These are phyloP conservation scores for Phaeotremella fagi DNA, from an alignment of 768 basidiomycete genomes.

Conservation along the genomic window DNA sequence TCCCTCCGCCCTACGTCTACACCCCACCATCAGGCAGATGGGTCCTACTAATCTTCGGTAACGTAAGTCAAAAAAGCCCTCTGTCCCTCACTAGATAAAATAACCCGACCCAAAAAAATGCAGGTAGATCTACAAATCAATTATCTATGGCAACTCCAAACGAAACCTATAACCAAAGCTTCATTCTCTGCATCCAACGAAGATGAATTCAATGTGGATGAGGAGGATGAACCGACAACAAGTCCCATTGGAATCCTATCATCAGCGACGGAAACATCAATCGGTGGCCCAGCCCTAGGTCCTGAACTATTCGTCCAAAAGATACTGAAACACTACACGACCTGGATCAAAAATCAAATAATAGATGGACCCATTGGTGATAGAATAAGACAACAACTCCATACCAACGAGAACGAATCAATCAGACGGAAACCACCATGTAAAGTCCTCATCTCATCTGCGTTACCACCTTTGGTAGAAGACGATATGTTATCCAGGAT, in stretches of 20 bases:
- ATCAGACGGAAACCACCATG: slow-evolving; percentile 10
- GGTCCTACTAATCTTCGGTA: slow-evolving; percentile 38
- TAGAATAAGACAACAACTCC: background rate
- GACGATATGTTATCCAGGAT: slow-evolving; percentile 31
- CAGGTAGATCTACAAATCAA: slow-evolving; percentile 46
- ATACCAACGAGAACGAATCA: background rate
- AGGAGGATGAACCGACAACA: slow-evolving; percentile 1
- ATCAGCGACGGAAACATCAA: slow-evolving; percentile 22
- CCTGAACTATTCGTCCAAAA: slow-evolving; percentile 21
- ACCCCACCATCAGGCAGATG: slow-evolving; percentile 27
- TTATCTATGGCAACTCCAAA: slow-evolving; percentile 39
- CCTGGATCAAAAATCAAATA: slow-evolving; percentile 22
- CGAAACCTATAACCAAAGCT: slow-evolving; percentile 25
- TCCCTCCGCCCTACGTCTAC: slow-evolving; percentile 38
- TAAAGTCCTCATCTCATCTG: slow-evolving; percentile 28
- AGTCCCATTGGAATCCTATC: too few species aligned
- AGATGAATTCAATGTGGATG: background rate
- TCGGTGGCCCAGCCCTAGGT: slow-evolving; percentile 22
- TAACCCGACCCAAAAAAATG: slow-evolving; percentile 3
- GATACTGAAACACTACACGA: slow-evolving; percentile 17
- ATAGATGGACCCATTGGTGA: slow-evolving; percentile 24
- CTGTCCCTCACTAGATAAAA: too few species aligned
- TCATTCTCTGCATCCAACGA: slow-evolving; percentile 10
- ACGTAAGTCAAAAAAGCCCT: too few species aligned
- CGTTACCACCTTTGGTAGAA: slow-evolving; percentile 31